These are phyloP conservation scores for Puccinia horiana DNA, from an alignment of 1,284 basidiomycete genomes.

Conservation along the genomic window DNA sequence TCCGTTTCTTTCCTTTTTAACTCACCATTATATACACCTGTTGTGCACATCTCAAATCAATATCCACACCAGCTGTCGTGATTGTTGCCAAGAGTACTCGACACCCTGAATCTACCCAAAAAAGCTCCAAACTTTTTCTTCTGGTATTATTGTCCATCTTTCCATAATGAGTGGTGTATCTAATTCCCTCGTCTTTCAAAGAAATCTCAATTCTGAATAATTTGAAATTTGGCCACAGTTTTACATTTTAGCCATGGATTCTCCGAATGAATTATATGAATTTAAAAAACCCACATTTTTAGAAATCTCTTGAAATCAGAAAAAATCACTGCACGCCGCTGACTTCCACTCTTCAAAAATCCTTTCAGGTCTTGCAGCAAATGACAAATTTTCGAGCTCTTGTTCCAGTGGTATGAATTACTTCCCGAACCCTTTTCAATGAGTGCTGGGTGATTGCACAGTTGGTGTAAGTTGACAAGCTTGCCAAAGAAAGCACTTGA, in stretches of 20 bases:
- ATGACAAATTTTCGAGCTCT: neutral
- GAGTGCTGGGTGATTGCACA: neutral
- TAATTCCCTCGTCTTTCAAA: neutral
- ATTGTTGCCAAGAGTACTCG: neutral
- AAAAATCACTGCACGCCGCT: neutral
- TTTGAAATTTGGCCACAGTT: neutral
- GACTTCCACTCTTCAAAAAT: neutral
- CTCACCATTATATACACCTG: constrained; percentile 1
- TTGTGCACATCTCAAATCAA: neutral
- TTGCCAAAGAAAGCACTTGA: neutral
- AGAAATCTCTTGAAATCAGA: neutral
- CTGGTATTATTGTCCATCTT: neutral
- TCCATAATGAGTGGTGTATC: neutral
- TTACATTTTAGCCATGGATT: neutral
- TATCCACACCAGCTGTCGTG: neutral
- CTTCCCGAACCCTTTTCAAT: neutral
- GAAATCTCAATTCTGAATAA: neutral
- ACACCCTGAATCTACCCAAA: neutral
- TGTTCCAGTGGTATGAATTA: neutral
- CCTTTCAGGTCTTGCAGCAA: neutral
- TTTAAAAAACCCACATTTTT: neutral
- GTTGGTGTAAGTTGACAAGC: neutral
- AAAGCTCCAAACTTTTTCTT: neutral
- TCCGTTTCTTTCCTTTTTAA: neutral
- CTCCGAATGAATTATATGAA: neutral